Evolutionary conservation across 345 rosid genomes (phyloP).

Genomic region (Salix udensis): DNA sequence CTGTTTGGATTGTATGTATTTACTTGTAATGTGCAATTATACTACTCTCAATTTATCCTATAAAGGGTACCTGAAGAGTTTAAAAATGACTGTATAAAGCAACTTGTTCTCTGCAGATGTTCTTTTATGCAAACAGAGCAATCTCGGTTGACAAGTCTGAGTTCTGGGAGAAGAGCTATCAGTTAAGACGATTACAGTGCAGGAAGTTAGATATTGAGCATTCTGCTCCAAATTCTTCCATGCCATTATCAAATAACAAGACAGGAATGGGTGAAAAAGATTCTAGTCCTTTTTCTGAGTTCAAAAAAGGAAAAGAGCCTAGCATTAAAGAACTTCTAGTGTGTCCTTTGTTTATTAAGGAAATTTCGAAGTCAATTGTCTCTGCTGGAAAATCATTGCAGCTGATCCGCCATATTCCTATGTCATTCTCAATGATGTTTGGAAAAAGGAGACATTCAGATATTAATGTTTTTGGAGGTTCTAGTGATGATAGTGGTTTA

Average conservation of each 20-base stretch:
- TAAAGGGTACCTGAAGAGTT: neutral
- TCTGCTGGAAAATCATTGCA: slow-evolving; percentile 98
- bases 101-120: slow-evolving; percentile 48
- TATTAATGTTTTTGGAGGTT: slow-evolving; percentile 32
- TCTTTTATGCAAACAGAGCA: slow-evolving; percentile 62
- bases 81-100: neutral
- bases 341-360: slow-evolving; percentile 78
- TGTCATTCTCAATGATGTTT: slow-evolving; percentile 34
- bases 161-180: slow-evolving; percentile 93
- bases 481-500: slow-evolving; percentile 14
- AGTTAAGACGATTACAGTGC: slow-evolving; percentile 41
- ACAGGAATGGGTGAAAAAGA: slow-evolving; percentile 45
- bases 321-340: slow-evolving; percentile 36
- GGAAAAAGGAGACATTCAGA: slow-evolving; percentile 28
- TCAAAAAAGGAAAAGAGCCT: slow-evolving; percentile 54
- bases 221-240: slow-evolving; percentile 22
- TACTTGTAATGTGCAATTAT: neutral
- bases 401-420: slow-evolving; percentile 64
- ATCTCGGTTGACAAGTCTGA: slow-evolving; percentile 72
- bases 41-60: neutral
- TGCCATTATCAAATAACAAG: slow-evolving; percentile 31
- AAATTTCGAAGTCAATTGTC: slow-evolving; percentile 68
- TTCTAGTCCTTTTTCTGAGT: slow-evolving; percentile 32
- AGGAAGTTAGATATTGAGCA: slow-evolving; percentile 35
- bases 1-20: neutral